Evolutionary conservation across 2,329 filamentous ascomycete genomes (phyloP).

Genomic region (Fusarium caatingaense): DNA sequence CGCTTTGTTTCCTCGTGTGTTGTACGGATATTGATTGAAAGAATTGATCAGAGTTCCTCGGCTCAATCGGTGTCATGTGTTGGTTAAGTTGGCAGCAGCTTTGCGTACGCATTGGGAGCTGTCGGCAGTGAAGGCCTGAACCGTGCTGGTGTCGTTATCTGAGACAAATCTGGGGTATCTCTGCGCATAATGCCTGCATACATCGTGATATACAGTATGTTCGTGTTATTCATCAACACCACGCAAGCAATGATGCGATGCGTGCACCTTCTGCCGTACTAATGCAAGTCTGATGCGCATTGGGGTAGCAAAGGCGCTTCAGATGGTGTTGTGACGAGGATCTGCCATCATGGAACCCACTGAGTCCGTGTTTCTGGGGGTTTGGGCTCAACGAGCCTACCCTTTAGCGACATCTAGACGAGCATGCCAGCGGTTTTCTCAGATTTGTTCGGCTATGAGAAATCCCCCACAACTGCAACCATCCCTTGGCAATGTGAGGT

Average conservation of each 20-base stretch:
- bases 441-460: background rate
- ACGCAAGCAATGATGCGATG: conserved; percentile 8
- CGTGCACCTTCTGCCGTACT: conserved; percentile 1
- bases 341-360: background rate
- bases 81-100: conserved; percentile 2
- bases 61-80: conserved; percentile 20
- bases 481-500: background rate
- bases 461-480: background rate
- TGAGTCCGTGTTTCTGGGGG: conserved; percentile 4
- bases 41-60: conserved; percentile 18
- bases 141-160: conserved; percentile 17
- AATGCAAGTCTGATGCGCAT: conserved; percentile 34
- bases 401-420: conserved; percentile 6
- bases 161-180: conserved; percentile 34
- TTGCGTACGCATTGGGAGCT: background rate
- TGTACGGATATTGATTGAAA: background rate
- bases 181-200: conserved; percentile 10
- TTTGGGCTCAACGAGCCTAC: background rate
- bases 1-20: conserved; percentile 5
- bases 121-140: conserved; percentile 3
- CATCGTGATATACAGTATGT: background rate
- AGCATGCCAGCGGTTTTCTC: background rate
- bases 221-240: conserved; percentile 3
- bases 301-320: background rate
- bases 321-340: background rate